phyloP scores from a whole-genome alignment of 371 early-diverging fungal genomes.

The Zychaea mexicana region DNA sequence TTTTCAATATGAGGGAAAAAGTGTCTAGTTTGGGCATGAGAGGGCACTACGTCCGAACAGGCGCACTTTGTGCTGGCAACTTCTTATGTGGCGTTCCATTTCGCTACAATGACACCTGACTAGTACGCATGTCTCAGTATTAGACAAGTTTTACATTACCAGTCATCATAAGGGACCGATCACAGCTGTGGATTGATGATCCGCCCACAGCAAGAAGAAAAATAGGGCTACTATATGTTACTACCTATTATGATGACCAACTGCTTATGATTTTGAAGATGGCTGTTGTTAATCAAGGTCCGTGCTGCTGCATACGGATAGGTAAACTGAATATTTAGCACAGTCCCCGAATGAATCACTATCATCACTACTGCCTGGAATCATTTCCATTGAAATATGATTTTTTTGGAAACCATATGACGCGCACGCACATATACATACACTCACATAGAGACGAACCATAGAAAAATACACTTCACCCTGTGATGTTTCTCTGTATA shows the following conservation, averaged over 20 bases:
- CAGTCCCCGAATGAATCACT: not conserved
- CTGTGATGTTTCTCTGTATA: not conserved
- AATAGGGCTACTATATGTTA: not conserved
- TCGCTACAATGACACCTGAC: too few relatives aligned
- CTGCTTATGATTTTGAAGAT: not conserved
- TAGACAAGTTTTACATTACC: too few relatives aligned
- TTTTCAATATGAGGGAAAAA: not conserved
- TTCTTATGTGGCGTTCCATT: too few relatives aligned
- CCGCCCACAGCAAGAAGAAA: too few relatives aligned
- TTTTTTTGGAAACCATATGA: too few relatives aligned
- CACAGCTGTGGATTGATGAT: too few relatives aligned
- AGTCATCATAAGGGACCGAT: too few relatives aligned
- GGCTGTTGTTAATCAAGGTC: not conserved
- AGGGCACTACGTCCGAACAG: too few relatives aligned
- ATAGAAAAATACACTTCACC: not conserved
- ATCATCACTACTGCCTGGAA: too few relatives aligned
- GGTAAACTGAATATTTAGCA: not conserved
- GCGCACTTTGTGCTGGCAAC: too few relatives aligned
- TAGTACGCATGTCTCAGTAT: too few relatives aligned
- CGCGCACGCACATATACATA: not conserved
- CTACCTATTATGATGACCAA: not conserved
- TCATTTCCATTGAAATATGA: not conserved
- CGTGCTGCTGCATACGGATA: slow-evolving; percentile 3
- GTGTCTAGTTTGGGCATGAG: too few relatives aligned
- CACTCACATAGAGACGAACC: not conserved